Base-by-base conservation (phyloP, 352 stramenopile species). In the Phytophthora foliorum region DNA sequence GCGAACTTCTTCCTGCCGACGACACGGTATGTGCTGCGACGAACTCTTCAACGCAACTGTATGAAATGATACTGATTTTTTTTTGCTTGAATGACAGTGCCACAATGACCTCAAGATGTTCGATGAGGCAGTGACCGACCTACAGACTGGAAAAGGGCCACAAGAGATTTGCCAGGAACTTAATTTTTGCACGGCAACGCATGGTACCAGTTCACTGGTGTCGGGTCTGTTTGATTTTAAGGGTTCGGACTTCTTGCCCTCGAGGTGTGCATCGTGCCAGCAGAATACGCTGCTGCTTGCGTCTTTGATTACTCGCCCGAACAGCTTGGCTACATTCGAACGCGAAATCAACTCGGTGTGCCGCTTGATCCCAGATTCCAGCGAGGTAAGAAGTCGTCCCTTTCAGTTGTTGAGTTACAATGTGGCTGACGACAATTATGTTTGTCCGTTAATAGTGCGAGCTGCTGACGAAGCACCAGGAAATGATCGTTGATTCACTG, bases 91-190 rank as follows among this genome's bases (percentile, higher is more conserved):
- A 39, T 36, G 19, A 24, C 57, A 92, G 82, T 94, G 86, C 39
- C 82, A 92, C 52, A 27, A 78, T 34, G 74, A 92, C 44, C 49
- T 92, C 21, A 88, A 89, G 57, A 82, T 88, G 56, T 92, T 94
- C 46, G 84, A 92, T 61, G 50, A 70, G 44, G 84, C 78, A 17
- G 67, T 92, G 10, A 55, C 45, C 27, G 65, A 77, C 38, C 32
- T 94, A 21, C 80, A 90, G 58, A 62, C 49, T 25, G 81, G 82
- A 45, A 90, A 93, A 67, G 71, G 78, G 41, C 86, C 86, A 1
- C 76, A 89, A 57, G 84, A 76, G 24, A 72, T 93, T 38, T 93
- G 86, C 51, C 56, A 79, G 14, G 63, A 59, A 4, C 63, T 91
- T 10, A 83, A 89, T 50, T 87, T 86, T 54, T 91, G 83, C 51